Evolutionary conservation across 805 yeast genomes (phyloP), one percentile per base, ranked within the genome.

Genomic region (Kluyveromyces wickerhamii): DNA sequence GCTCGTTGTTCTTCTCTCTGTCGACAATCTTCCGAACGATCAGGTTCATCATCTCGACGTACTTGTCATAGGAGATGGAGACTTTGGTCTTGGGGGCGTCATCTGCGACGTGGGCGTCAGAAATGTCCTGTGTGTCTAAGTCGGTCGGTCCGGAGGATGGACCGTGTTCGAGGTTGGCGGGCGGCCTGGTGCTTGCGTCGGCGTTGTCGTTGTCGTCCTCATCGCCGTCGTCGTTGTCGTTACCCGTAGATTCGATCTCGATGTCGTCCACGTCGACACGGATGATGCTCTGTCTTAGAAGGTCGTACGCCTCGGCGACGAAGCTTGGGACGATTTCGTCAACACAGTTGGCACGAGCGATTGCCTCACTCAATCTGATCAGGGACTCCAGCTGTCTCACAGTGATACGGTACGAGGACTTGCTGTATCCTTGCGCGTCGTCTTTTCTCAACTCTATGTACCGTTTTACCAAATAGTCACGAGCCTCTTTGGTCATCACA

Each of bases 301-400:
- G 65, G 50, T 82, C 89, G 57, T 82, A 87, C 0, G 98, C 98
- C 55, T 92, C 97, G 3, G 88, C 81, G 29, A 89, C 97, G 57
- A 86, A 84, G 22, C 71, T 69, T 6, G 89, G 84, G 0, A 89
- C 77, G 35, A 87, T 79, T 42, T 77, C 87, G 43, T 84, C 92
- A 13, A 88, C 83, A 61, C 97, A 88, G 59, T 89, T 92, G 18
- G 97, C 96, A 45, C 95, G 72, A 1, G 98, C 97, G 60, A 92
- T 88, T 1, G 96, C 97, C 57, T 92, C 98, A 3, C 92, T 78
- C 39, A 92, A 69, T 54, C 98, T 74, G 45, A 92, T 80, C 87
- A 88, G 74, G 35, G 92, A 80, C 62, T 89, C 98, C 51, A 92
- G 70, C 57, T 92, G 98, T 67, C 98, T 82, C 22, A 92, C 98